phyloP scores from a whole-genome alignment of 2,329 filamentous ascomycete genomes.

The Penicillium sp. region DNA sequence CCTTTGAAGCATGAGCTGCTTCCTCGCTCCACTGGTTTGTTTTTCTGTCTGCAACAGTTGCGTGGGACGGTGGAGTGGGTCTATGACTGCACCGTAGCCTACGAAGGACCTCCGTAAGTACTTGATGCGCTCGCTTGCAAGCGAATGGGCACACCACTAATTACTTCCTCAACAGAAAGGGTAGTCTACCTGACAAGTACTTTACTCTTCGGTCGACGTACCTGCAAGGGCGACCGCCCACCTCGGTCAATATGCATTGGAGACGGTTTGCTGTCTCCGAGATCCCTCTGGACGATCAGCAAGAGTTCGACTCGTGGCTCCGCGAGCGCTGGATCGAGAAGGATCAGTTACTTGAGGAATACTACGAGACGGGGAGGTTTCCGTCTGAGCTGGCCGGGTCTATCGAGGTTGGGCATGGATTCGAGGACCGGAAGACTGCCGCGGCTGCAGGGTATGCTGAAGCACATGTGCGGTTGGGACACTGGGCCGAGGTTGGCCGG shows the following conservation, averaged over 20 bases:
- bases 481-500: conserved; percentile 38
- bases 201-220: conserved; percentile 82
- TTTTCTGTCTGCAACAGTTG: conserved; percentile 54
- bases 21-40: conserved; percentile 52
- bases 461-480: conserved; percentile 35
- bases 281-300: conserved; percentile 67
- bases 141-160: too few species aligned
- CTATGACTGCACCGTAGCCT: conserved; percentile 80
- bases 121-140: too few species aligned
- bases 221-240: conserved; percentile 77
- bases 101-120: conserved; percentile 83
- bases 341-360: conserved; percentile 77
- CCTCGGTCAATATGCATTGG: conserved; percentile 96
- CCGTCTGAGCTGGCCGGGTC: conserved; percentile 56
- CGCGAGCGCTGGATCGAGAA: conserved; percentile 84
- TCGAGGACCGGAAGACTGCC: conserved; percentile 24
- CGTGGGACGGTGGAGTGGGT: conserved; percentile 53
- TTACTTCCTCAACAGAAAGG: conserved; percentile 46
- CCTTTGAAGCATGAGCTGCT: conserved; percentile 54
- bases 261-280: conserved; percentile 69
- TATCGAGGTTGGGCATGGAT: conserved; percentile 39
- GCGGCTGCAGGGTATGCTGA: conserved; percentile 37
- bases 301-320: conserved; percentile 76
- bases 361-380: conserved; percentile 66
- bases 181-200: conserved; percentile 77